These are phyloP conservation scores for Gaeumannomyces sp. DNA, from an alignment of 2,329 filamentous ascomycete genomes.

Conservation along the genomic window DNA sequence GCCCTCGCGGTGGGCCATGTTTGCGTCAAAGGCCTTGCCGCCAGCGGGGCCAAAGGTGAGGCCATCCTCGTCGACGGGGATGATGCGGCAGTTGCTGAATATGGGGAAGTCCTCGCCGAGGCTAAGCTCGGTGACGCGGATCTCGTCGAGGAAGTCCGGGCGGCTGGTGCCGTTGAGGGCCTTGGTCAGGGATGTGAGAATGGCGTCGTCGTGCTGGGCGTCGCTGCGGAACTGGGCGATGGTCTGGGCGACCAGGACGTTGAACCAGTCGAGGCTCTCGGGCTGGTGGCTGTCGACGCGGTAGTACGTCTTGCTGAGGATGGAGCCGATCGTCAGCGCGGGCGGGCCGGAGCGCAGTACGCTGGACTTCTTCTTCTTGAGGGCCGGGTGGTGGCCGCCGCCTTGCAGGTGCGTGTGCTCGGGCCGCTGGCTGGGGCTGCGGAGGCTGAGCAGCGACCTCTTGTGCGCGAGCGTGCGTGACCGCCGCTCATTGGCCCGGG, in stretches of 20 bases:
- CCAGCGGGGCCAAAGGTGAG: conserved; percentile 40
- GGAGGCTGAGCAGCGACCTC: conserved; percentile 62
- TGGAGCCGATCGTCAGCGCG: conserved; percentile 82
- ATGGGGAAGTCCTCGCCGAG: conserved; percentile 97
- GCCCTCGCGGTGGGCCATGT: conserved; percentile 49
- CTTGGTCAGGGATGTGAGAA: conserved; percentile 76
- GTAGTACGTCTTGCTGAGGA: conserved; percentile 95
- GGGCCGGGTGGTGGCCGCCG: conserved; percentile 21
- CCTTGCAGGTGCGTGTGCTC: conserved; percentile 23
- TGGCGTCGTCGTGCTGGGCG: conserved; percentile 84
- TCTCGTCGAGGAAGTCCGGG: conserved; percentile 88
- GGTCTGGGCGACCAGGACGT: conserved; percentile 91
- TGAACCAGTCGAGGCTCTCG: conserved; percentile 98
- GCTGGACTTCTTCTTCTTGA: conserved; percentile 62
- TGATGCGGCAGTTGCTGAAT: conserved; percentile 95
- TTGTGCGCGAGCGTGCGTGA: conserved; percentile 71
- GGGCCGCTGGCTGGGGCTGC: conserved; percentile 31
- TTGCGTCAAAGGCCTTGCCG: conserved; percentile 45
- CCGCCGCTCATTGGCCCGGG: conserved; percentile 68
- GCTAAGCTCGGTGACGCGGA: conserved; percentile 87
- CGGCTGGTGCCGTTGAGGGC: conserved; percentile 81
- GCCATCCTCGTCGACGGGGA: conserved; percentile 79
- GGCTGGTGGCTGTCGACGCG: conserved; percentile 93
- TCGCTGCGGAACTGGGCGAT: conserved; percentile 93
- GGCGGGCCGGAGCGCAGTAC: conserved; percentile 63